phyloP scores from a whole-genome alignment of 2,329 filamentous ascomycete species.

The Immersiporthe knoxdaviesiana region DNA sequence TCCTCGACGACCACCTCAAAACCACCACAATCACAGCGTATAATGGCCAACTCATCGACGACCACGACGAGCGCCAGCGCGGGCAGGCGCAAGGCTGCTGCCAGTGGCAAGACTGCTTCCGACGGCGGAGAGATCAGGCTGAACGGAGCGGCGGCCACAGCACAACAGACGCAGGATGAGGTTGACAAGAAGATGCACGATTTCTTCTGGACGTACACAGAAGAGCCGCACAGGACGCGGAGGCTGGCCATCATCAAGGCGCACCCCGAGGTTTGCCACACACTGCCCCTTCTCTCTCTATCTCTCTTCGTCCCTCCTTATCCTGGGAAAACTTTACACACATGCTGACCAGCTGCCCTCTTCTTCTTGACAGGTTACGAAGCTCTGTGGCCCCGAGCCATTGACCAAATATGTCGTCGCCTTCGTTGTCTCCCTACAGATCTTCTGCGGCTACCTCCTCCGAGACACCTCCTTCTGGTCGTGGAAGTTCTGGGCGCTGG shows the following conservation, averaged over 20 bases:
- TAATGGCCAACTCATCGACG: constrained; percentile 37
- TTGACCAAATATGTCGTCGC: constrained; percentile 92
- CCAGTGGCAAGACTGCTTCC: constrained; percentile 28
- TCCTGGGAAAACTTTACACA: background rate
- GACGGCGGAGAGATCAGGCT: constrained; percentile 18
- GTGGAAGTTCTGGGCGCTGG: constrained; percentile 81
- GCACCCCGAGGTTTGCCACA: constrained; percentile 72
- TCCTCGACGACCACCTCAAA: constrained; percentile 1
- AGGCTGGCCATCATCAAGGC: constrained; percentile 96
- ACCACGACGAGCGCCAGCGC: constrained; percentile 34
- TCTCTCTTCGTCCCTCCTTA: no score
- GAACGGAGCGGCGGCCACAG: constrained; percentile 26
- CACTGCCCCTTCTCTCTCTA: background rate
- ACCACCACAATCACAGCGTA: constrained; percentile 14
- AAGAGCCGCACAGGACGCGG: constrained; percentile 92
- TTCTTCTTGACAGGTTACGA: constrained; percentile 71
- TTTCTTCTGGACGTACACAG: constrained; percentile 99
- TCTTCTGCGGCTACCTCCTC: constrained; percentile 76
- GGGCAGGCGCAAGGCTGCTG: constrained; percentile 33
- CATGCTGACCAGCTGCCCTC: constrained; percentile 10
- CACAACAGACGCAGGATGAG: constrained; percentile 46
- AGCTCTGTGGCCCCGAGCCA: constrained; percentile 94
- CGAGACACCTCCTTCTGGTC: constrained; percentile 79
- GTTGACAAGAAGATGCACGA: constrained; percentile 50
- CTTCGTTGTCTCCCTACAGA: constrained; percentile 80